Evolutionary conservation across 139 green algal genomes (phyloP).

Genomic region (Nannochloris sp.): DNA sequence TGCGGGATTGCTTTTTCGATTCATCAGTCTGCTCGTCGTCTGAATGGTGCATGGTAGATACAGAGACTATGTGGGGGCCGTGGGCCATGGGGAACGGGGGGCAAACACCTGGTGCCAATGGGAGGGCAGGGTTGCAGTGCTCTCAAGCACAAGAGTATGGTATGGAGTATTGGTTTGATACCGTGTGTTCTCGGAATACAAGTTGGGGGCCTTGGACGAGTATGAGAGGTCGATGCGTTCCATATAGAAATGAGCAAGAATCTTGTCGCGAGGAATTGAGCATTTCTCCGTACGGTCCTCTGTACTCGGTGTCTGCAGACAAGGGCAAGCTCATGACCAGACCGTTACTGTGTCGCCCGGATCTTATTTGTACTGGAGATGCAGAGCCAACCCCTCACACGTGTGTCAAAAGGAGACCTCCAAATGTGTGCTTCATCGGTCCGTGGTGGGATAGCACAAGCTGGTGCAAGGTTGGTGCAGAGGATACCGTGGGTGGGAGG

Average conservation of each 20-base stretch:
- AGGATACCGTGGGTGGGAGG: background rate
- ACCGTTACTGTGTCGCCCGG: background rate
- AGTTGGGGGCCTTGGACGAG: background rate
- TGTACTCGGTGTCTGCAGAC: background rate
- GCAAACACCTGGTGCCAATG: background rate
- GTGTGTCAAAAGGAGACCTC: background rate
- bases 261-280: background rate
- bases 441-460: constrained; percentile 3
- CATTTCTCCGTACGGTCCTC: background rate
- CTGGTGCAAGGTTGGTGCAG: constrained; percentile 4
- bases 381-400: background rate
- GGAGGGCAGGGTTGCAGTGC: background rate
- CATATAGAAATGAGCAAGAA: constrained; percentile 1
- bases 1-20: background rate
- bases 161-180: constrained; percentile 3
- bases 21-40: background rate
- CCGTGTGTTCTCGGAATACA: background rate
- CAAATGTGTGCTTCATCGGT: constrained; percentile 2
- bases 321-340: background rate
- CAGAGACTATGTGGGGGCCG: background rate
- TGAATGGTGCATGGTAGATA: constrained; percentile 4
- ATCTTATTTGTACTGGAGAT: background rate
- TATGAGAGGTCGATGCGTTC: constrained; percentile 2
- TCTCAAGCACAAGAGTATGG: background rate
- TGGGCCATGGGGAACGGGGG: constrained; percentile 1